phyloP scores from a whole-genome alignment of 805 yeast genomes.

The Cyberlindnera nakhonratchasimensis region DNA sequence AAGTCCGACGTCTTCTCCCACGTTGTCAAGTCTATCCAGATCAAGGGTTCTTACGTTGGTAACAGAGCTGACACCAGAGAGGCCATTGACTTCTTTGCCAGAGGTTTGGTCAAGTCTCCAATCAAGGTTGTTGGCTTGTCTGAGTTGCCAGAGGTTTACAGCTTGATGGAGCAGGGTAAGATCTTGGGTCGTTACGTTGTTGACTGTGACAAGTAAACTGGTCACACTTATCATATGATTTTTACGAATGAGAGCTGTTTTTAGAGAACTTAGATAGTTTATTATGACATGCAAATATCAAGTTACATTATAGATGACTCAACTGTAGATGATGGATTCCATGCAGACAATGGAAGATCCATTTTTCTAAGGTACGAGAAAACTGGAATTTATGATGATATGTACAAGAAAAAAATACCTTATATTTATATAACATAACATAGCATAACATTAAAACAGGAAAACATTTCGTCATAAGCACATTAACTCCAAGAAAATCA shows the following conservation, averaged over 20 bases:
- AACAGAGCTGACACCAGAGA: slow-evolving; percentile 84
- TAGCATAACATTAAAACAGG: not conserved
- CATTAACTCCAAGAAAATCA: not conserved
- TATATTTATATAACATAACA: not conserved
- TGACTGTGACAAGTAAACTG: slow-evolving; percentile 59
- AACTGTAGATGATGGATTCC: too few relatives aligned
- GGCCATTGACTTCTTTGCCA: slow-evolving; percentile 69
- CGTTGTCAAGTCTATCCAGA: slow-evolving; percentile 67
- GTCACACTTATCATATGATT: not conserved
- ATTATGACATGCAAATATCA: not conserved
- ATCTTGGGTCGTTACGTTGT: slow-evolving; percentile 87
- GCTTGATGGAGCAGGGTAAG: slow-evolving; percentile 79
- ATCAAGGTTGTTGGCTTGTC: slow-evolving; percentile 75
- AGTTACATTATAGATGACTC: slow-evolving; percentile 1
- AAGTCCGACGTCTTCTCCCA: slow-evolving; percentile 67
- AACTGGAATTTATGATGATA: too few relatives aligned
- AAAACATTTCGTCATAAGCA: not conserved
- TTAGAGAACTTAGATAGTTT: slow-evolving; percentile 6
- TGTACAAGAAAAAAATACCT: not conserved
- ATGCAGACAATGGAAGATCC: too few relatives aligned
- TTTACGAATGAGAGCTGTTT: slow-evolving; percentile 1
- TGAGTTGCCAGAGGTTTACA: slow-evolving; percentile 63
- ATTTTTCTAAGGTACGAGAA: too few relatives aligned
- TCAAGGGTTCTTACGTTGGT: slow-evolving; percentile 84
- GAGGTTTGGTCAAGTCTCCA: slow-evolving; percentile 71